Conservation (phyloP, 2,329 filamentous ascomycete genomes). For the Didymella segeticola region DNA sequence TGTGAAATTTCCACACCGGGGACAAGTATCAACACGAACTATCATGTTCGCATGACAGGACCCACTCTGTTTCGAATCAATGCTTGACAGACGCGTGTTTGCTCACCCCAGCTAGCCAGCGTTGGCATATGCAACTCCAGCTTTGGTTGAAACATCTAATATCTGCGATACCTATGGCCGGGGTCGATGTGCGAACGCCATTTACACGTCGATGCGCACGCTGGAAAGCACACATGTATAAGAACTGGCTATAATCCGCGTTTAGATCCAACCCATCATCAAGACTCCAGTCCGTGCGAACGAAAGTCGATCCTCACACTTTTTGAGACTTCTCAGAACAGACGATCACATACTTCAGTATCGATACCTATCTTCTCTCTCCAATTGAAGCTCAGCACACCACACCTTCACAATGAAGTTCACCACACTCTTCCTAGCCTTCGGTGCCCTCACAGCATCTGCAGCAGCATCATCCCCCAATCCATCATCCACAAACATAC, state of each 20-base stretch:
- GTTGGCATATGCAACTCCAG: not conserved
- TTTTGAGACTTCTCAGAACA: not conserved
- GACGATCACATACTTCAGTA: not conserved
- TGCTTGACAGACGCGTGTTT: not conserved
- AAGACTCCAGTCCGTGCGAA: too few species aligned
- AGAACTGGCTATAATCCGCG: not conserved
- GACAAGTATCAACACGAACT: not conserved
- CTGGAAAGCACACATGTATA: not conserved
- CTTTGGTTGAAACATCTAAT: not conserved
- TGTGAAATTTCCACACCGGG: too few species aligned
- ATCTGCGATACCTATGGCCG: not conserved
- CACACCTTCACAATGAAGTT: slow-evolving; percentile 2
- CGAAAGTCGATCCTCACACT: too few species aligned
- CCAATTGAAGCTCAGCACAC: not conserved
- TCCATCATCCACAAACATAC: not conserved
- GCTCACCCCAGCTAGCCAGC: not conserved
- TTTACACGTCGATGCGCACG: not conserved
- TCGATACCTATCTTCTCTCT: not conserved
- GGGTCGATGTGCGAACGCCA: not conserved
- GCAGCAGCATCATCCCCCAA: not conserved
- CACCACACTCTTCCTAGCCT: not conserved
- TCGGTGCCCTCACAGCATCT: not conserved
- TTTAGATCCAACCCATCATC: not conserved
- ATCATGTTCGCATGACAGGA: not conserved
- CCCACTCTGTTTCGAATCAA: slow-evolving; percentile 12